Evolutionary conservation across 73 alveolate species (phyloP).

Genomic region (Symbiodinium pilosum): DNA sequence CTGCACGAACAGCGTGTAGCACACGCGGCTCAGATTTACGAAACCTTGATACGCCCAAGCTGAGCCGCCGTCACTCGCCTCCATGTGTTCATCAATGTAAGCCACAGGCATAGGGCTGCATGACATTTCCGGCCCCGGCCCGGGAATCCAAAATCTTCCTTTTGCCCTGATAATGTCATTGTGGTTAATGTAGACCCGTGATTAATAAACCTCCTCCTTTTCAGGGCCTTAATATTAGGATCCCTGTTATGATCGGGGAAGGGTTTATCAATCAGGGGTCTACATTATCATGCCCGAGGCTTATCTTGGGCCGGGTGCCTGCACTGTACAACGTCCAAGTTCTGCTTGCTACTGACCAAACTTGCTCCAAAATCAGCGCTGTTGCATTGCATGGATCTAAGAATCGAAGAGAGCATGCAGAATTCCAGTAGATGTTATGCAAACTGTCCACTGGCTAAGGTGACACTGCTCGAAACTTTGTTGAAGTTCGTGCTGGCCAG

Average conservation of each 20-base stretch:
- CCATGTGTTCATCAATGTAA: background rate
- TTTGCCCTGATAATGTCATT: no score
- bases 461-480: background rate
- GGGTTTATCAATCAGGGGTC: no score
- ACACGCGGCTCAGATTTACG: background rate
- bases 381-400: no score
- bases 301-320: constrained; percentile 18
- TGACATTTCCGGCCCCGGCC: background rate
- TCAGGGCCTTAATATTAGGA: no score
- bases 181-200: no score
- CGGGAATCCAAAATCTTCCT: background rate
- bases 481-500: background rate
- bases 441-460: background rate
- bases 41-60: background rate
- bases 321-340: background rate
- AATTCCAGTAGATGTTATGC: background rate
- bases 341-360: background rate
- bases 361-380: constrained; percentile 2
- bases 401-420: background rate
- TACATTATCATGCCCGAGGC: no score
- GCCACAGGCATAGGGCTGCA: constrained; percentile 8
- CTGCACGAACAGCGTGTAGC: constrained; percentile 10
- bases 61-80: constrained; percentile 5
- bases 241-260: no score
- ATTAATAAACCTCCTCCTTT: no score